A percentile compares a stretch with the other conserved stretches of the same genome.
Evolutionary conservation across 768 basidiomycete genomes (phyloP).

Genomic region (Crucibulum laeve): DNA sequence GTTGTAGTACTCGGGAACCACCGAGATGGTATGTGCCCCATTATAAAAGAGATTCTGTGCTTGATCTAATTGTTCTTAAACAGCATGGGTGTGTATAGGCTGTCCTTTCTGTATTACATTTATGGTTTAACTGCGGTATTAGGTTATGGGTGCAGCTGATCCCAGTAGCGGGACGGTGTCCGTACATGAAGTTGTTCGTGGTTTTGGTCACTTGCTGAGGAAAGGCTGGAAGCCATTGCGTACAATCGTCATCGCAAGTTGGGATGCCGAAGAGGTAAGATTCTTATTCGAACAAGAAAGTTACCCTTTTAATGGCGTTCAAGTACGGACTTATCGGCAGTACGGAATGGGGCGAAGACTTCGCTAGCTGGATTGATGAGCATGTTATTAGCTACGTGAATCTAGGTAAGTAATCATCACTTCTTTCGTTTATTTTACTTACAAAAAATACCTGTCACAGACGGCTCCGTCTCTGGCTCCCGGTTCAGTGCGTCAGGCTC

Average conservation of each 20-base stretch:
- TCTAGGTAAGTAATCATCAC: constrained; percentile 22
- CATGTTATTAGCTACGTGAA: constrained; percentile 88
- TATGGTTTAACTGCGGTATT: too few relatives aligned
- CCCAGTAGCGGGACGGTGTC: constrained; percentile 79
- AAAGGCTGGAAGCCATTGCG: constrained; percentile 83
- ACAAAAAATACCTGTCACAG: constrained; percentile 14
- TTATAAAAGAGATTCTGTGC: too few relatives aligned
- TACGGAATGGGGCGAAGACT: constrained; percentile 95
- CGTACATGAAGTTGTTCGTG: constrained; percentile 72
- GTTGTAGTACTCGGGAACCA: constrained; percentile 86
- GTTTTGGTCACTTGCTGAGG: constrained; percentile 63
- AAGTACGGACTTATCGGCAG: constrained; percentile 73
- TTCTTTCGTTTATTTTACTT: background rate
- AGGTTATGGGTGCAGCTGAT: constrained; percentile 80
- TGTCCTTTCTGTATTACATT: too few relatives aligned
- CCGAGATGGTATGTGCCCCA: constrained; percentile 68
- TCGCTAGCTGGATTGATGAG: constrained; percentile 70
- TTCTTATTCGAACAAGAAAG: background rate
- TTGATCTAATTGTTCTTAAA: too few relatives aligned
- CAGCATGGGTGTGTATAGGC: too few relatives aligned
- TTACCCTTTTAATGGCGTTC: constrained; percentile 3
- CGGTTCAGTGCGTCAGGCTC: constrained; percentile 57
- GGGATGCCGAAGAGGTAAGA: constrained; percentile 73
- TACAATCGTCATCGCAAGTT: constrained; percentile 69
- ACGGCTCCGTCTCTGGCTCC: constrained; percentile 61